These are phyloP conservation scores for Phytopythium ostracodes DNA, from an alignment of 352 stramenopile genomes.

Conservation along the genomic window DNA sequence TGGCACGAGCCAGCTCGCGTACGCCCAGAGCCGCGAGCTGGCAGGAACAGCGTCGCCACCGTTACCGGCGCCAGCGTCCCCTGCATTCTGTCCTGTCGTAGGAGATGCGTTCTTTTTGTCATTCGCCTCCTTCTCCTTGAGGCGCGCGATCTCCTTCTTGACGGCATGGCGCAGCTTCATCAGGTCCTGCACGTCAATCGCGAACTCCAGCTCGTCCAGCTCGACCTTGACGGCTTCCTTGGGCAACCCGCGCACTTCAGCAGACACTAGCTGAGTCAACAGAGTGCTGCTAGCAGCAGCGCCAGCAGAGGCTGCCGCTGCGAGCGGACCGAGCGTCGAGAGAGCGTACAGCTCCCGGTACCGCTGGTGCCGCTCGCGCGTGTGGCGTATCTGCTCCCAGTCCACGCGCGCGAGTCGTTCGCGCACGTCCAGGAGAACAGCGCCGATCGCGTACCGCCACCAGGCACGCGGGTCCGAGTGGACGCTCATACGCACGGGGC, in stretches of 20 bases:
- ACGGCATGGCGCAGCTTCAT: conserved; percentile 51
- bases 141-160: conserved; percentile 36
- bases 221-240: conserved; percentile 45
- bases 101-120: conserved; percentile 23
- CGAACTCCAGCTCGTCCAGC: conserved; percentile 66
- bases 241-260: conserved; percentile 30
- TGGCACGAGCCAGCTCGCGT: conserved; percentile 59
- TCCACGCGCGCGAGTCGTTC: conserved; percentile 70
- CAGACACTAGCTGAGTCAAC: conserved; percentile 32
- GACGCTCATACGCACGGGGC: conserved; percentile 41
- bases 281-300: conserved; percentile 17
- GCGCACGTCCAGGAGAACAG: conserved; percentile 67
- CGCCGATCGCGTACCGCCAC: conserved; percentile 77
- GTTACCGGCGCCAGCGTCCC: conserved; percentile 5
- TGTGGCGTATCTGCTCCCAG: conserved; percentile 42
- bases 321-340: conserved; percentile 8
- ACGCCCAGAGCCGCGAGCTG: conserved; percentile 63
- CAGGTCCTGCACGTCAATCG: conserved; percentile 67
- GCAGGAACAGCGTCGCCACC: conserved; percentile 14
- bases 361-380: conserved; percentile 26
- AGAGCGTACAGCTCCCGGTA: conserved; percentile 67
- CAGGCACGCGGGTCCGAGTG: conserved; percentile 47
- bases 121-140: conserved; percentile 30
- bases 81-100: not conserved
- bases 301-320: conserved; percentile 4